These are phyloP conservation scores for Asterophora lycoperdoides DNA, from an alignment of 768 basidiomycete species.

Conservation along the genomic window DNA sequence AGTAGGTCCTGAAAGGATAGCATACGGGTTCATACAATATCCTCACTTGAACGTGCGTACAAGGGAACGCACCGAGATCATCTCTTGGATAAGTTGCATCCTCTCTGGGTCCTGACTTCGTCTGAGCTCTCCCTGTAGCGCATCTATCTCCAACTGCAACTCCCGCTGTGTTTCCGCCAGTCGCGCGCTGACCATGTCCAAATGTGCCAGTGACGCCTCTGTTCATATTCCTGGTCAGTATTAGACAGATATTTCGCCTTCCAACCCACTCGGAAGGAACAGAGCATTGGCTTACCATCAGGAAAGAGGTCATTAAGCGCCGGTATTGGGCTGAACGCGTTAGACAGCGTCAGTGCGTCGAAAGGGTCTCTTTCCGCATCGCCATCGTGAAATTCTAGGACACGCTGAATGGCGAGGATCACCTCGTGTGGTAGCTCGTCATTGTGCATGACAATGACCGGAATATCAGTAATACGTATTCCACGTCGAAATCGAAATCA, in stretches of 20 bases:
- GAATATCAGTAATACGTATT: too few relatives aligned
- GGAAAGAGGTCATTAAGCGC: conserved; percentile 74
- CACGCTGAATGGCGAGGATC: conserved; percentile 64
- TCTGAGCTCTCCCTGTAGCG: conserved; percentile 62
- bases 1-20: conserved; percentile 67
- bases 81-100: conserved; percentile 91
- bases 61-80: conserved; percentile 72
- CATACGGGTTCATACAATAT: neutral
- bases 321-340: conserved; percentile 51
- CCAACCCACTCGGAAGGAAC: conserved; percentile 7
- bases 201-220: conserved; percentile 75
- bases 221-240: conserved; percentile 3
- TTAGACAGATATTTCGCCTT: conserved; percentile 13
- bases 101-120: conserved; percentile 80
- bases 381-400: conserved; percentile 50
- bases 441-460: conserved; percentile 29
- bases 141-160: conserved; percentile 68
- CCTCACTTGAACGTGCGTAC: neutral
- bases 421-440: conserved; percentile 65
- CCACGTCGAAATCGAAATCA: conserved; percentile 8
- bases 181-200: conserved; percentile 65
- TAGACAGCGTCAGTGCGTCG: conserved; percentile 44
- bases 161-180: conserved; percentile 66
- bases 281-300: conserved; percentile 48
- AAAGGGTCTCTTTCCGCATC: conserved; percentile 46